phyloP scores from a whole-genome alignment of 805 yeast genomes.

The Isabelozyma rhagii region DNA sequence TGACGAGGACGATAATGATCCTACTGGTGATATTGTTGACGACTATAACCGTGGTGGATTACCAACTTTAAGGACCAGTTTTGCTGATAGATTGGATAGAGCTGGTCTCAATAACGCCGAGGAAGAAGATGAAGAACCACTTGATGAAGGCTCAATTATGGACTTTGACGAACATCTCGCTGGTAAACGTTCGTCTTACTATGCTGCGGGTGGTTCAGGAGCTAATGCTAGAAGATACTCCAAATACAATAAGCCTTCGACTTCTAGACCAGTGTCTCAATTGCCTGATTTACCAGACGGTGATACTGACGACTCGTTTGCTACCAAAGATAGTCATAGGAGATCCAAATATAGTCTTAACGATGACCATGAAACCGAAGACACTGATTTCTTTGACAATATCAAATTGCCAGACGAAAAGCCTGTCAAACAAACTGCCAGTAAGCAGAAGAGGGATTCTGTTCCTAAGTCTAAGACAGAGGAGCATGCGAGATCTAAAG shows the following conservation, averaged over 20 bases:
- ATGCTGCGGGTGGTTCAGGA: constrained; percentile 17
- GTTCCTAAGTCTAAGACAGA: neutral
- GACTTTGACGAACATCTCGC: constrained; percentile 41
- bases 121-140: constrained; percentile 26
- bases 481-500: constrained; percentile 6
- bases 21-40: constrained; percentile 15
- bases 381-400: constrained; percentile 40
- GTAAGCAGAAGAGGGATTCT: neutral
- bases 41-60: constrained; percentile 10
- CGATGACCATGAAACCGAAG: constrained; percentile 14
- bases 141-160: constrained; percentile 36
- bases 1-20: constrained; percentile 4
- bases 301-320: constrained; percentile 37
- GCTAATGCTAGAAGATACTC: constrained; percentile 24
- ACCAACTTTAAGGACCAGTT: constrained; percentile 36
- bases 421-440: constrained; percentile 1
- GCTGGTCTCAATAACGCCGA: constrained; percentile 27
- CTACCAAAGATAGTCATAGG: constrained; percentile 28
- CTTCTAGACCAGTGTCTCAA: constrained; percentile 22
- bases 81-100: constrained; percentile 39
- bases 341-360: constrained; percentile 10
- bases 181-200: constrained; percentile 37
- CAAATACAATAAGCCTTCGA: constrained; percentile 11
- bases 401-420: constrained; percentile 45
- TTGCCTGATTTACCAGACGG: constrained; percentile 27